Evolutionary conservation across 2,329 filamentous ascomycete genomes (phyloP).

Genomic region (Boeremia lycopersici): DNA sequence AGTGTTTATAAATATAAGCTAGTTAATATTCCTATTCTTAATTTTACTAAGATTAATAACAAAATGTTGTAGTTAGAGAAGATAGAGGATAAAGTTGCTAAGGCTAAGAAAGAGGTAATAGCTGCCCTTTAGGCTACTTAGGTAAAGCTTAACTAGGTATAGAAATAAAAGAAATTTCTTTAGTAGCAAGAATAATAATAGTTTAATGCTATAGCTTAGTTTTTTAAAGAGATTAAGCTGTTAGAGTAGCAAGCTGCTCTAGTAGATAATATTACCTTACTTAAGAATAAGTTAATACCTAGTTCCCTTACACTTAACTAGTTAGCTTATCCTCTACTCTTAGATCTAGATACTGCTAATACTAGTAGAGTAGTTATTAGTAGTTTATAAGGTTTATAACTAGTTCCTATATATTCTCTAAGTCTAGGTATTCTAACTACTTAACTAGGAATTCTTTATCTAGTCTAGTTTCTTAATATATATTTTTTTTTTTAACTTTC

Average conservation of each 20-base stretch:
- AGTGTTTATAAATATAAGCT: neutral
- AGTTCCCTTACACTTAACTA: neutral
- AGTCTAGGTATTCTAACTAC: too few species aligned
- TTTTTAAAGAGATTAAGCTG: neutral
- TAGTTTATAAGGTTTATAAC: neutral
- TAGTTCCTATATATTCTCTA: too few species aligned
- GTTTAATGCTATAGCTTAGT: neutral
- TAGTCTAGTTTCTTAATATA: too few species aligned
- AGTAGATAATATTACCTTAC: neutral
- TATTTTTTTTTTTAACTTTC: too few species aligned
- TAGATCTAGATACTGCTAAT: neutral
- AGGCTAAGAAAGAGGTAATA: neutral
- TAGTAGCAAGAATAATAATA: neutral
- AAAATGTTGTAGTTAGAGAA: neutral
- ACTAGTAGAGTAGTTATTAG: neutral
- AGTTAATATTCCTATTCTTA: neutral
- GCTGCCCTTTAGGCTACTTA: neutral
- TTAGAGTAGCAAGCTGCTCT: neutral
- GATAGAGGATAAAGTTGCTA: neutral
- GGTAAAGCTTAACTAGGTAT: neutral
- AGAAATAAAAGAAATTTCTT: neutral
- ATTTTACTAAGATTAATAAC: neutral
- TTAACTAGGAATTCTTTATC: too few species aligned
- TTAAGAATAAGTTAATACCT: neutral
- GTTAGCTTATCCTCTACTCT: neutral